Conservation (phyloP, 2,329 filamentous ascomycete genomes). For the Plectosphaerella plurivora region DNA sequence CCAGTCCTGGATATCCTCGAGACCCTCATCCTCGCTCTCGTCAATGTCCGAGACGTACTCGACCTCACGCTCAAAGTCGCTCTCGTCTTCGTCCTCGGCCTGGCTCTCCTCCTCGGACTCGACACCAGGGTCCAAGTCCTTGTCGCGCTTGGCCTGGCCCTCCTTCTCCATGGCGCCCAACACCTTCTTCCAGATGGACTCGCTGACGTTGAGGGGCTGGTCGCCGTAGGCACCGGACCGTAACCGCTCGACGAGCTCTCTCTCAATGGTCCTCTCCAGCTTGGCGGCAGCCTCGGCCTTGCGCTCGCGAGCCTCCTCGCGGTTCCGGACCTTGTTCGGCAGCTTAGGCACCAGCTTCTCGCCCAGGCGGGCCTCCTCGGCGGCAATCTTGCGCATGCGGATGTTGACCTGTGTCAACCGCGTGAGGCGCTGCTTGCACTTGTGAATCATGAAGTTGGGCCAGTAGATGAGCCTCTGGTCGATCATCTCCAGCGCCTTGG, state of each 20-base stretch:
- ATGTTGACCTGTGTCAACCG: conserved; percentile 89
- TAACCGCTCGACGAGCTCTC: conserved; percentile 87
- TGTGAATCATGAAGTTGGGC: conserved; percentile 89
- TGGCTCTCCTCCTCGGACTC: conserved; percentile 69
- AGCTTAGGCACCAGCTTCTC: conserved; percentile 85
- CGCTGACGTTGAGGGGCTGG: conserved; percentile 89
- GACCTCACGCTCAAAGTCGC: conserved; percentile 68
- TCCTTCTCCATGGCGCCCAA: conserved; percentile 83
- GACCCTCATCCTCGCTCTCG: conserved; percentile 69
- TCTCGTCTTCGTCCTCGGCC: conserved; percentile 61
- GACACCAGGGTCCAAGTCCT: conserved; percentile 84
- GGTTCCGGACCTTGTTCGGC: conserved; percentile 80
- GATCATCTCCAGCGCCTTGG: conserved; percentile 81
- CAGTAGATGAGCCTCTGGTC: conserved; percentile 87
- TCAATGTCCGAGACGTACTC: conserved; percentile 94
- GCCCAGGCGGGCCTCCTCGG: conserved; percentile 83
- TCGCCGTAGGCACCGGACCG: conserved; percentile 93
- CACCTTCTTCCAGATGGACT: conserved; percentile 96
- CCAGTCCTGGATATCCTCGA: conserved; percentile 88
- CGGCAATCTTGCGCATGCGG: conserved; percentile 71
- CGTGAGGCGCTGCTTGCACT: conserved; percentile 94
- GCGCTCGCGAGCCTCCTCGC: conserved; percentile 71
- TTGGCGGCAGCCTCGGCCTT: conserved; percentile 82
- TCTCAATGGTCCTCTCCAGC: conserved; percentile 92
- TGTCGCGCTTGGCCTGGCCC: conserved; percentile 76